Conservation (phyloP, 2,329 filamentous ascomycete genomes). For the Penicillium sp. region DNA sequence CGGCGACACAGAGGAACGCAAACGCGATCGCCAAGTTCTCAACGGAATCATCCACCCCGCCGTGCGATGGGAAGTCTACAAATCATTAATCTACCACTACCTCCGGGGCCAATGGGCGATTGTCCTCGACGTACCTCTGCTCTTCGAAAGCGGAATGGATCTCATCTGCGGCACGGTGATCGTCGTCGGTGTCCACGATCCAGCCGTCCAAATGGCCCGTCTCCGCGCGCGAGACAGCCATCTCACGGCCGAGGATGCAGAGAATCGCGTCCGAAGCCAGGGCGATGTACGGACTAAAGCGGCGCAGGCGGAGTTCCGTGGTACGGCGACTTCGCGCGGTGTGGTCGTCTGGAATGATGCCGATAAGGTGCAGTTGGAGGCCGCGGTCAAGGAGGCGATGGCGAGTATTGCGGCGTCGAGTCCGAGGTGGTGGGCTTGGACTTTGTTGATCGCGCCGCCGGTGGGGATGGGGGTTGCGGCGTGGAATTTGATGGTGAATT, state of each 20-base stretch:
- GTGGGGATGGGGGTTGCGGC: slow-evolving; percentile 68
- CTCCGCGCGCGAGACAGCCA: slow-evolving; percentile 76
- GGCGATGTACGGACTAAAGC: slow-evolving; percentile 85
- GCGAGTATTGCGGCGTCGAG: slow-evolving; percentile 63
- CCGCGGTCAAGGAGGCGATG: slow-evolving; percentile 70
- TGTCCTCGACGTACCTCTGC: slow-evolving; percentile 85
- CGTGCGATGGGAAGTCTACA: slow-evolving; percentile 81
- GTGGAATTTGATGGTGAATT: slow-evolving; percentile 75
- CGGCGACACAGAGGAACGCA: slow-evolving; percentile 71
- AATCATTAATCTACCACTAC: slow-evolving; percentile 72
- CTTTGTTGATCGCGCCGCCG: slow-evolving; percentile 71
- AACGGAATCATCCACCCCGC: slow-evolving; percentile 94
- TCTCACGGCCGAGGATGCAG: slow-evolving; percentile 80
- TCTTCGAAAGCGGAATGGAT: slow-evolving; percentile 89
- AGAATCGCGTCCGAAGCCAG: slow-evolving; percentile 84
- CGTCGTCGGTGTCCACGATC: slow-evolving; percentile 82
- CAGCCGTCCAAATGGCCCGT: slow-evolving; percentile 78
- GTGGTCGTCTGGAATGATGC: slow-evolving; percentile 92
- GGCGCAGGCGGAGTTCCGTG: slow-evolving; percentile 67
- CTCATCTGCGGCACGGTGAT: slow-evolving; percentile 80
- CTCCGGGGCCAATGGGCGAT: slow-evolving; percentile 81
- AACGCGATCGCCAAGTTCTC: slow-evolving; percentile 72
- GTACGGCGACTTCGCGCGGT: slow-evolving; percentile 61
- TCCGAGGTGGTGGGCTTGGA: slow-evolving; percentile 82
- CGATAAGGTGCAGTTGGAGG: slow-evolving; percentile 68